A percentile compares a stretch with the other conserved stretches of the same genome.
phyloP scores from a whole-genome alignment of 495 filamentous ascomycete genomes.

The Aspergillus sclerotiicarbonarius region DNA sequence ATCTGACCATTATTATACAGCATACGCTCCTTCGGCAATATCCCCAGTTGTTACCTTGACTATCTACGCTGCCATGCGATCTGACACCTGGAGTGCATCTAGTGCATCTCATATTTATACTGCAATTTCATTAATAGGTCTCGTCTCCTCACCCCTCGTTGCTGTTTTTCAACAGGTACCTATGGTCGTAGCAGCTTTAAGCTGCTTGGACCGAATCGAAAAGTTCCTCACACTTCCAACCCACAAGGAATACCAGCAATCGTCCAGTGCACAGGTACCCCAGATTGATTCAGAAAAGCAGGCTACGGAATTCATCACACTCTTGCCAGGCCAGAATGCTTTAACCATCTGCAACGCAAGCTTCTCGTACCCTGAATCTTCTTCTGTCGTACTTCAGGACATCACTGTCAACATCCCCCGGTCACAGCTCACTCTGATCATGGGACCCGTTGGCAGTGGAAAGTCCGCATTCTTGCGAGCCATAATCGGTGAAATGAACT shows the following conservation, averaged over 20 bases:
- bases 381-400: neutral
- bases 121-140: neutral
- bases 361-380: constrained; percentile 1
- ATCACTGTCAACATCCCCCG: neutral
- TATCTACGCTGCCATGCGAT: constrained; percentile 1
- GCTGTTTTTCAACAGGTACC: constrained; percentile 1
- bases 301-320: neutral
- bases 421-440: neutral
- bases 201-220: constrained; percentile 1
- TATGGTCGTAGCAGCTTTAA: neutral
- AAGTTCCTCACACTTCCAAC: neutral
- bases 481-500: neutral
- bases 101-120: constrained; percentile 2
- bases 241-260: neutral
- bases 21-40: constrained; percentile 1
- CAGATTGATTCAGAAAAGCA: neutral
- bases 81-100: neutral
- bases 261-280: neutral
- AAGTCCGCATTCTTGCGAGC: neutral
- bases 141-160: neutral
- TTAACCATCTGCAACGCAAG: neutral
- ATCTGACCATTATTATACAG: neutral
- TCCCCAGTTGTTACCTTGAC: neutral
- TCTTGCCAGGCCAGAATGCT: neutral
- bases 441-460: neutral